Evolutionary conservation across 306 rosid genomes (phyloP), one percentile per base, ranked within the genome.

Genomic region (Parietaria judaica): DNA sequence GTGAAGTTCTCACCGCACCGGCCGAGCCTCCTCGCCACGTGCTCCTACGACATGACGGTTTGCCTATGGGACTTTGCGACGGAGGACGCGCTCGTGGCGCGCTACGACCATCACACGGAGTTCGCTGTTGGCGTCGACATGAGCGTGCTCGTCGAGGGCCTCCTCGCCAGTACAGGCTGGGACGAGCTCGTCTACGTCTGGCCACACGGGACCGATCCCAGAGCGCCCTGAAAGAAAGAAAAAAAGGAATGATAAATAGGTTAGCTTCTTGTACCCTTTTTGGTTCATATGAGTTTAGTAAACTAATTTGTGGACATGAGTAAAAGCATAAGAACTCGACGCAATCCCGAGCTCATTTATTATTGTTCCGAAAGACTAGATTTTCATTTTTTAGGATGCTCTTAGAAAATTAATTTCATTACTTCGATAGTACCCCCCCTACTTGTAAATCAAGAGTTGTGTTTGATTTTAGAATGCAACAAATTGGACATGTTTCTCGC

Each of bases 61-160:
- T 92, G 96, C 34, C 65, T 81, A 51, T 92, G 98, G 98, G 98
- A 92, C 74, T 80, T 80, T 58, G 72, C 84, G 95, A 71, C 85
- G 70, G 98, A 92, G 78, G 95, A 92, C 63, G 86, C 98, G 3
- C 78, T 88, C 36, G 79, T 92, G n/a, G 88, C 85, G 56, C 74
- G 90, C 14, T 88, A 86, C 36, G 99, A 88, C 63, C 96, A 92
- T 39, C 99, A 88, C 38, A 80, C 90, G 0, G 96, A 92, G 59
- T 92, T 92, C 57, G 90, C 94, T 0, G 99, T 92, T 12, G 99
- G 99, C n/a, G 81, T 88, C 0, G 99, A 88, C 68, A 77, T 88
- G 90, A 92, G 98, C 11, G 94, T 92, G 13, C 86, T 92, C 12
- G 96, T 88, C 23, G 95, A 92, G 55, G 99, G 99, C 31, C 83